Conservation (phyloP, 2,329 filamentous ascomycete species). For the Colletotrichum sp. region DNA sequence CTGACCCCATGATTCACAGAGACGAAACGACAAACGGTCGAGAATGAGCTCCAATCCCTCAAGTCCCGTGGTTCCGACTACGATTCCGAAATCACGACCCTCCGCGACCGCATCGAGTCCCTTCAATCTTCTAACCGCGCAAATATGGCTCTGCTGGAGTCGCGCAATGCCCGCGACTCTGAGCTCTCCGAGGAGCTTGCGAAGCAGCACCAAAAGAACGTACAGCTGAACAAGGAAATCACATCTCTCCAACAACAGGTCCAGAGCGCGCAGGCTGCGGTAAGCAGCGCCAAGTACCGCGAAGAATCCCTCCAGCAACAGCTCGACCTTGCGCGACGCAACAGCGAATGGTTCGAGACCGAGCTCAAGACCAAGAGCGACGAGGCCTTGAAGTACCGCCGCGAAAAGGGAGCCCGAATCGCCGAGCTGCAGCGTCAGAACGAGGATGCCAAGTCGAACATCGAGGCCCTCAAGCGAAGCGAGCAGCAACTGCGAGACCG, state of each 20-base stretch:
- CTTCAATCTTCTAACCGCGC: constrained; percentile 94
- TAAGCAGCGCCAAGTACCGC: constrained; percentile 84
- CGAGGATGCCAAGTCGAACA: constrained; percentile 80
- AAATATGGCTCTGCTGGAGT: constrained; percentile 85
- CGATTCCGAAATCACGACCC: constrained; percentile 74
- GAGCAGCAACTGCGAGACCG: constrained; percentile 83
- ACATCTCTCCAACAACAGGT: constrained; percentile 82
- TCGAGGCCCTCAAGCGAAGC: constrained; percentile 79
- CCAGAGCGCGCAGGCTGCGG: constrained; percentile 80
- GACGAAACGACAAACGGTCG: constrained; percentile 73
- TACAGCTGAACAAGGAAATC: constrained; percentile 84
- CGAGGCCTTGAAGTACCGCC: constrained; percentile 88
- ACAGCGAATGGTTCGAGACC: constrained; percentile 90
- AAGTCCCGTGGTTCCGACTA: constrained; percentile 78
- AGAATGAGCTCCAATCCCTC: constrained; percentile 81
- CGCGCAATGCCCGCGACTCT: constrained; percentile 87
- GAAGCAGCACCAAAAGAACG: constrained; percentile 85
- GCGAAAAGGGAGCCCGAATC: constrained; percentile 91
- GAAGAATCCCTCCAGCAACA: constrained; percentile 92
- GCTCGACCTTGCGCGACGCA: constrained; percentile 84
- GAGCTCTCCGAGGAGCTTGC: constrained; percentile 85
- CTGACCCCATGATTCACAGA: constrained; percentile 55
- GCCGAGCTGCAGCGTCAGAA: constrained; percentile 86
- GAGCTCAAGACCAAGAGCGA: constrained; percentile 90
- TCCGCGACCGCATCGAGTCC: constrained; percentile 83